Base-by-base conservation (phyloP, 805 yeast genomes). In the Myxozyma geophila region DNA sequence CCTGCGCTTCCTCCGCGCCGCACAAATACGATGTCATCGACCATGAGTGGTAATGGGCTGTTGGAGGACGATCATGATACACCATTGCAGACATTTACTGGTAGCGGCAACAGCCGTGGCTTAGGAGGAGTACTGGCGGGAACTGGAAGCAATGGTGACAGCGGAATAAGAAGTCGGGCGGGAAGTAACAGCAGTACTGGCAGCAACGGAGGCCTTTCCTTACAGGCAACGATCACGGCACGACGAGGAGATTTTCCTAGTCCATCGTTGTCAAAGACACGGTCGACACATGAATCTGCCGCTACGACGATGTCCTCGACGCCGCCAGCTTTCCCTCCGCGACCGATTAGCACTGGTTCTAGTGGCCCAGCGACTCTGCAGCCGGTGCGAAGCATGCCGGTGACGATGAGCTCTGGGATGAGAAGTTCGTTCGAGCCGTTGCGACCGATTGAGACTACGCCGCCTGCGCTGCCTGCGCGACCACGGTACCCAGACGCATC, bases 1-100 rank as follows among this genome's bases (percentile, higher is more conserved):
- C 67, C 68, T 6, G 58, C 59, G 13, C 44, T 52, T 21, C 67
- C 68, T 13, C 62, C 64, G 17, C 63, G 64, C n/a, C 67, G 61
- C 19, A 23, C 63, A 43, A 17, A 43, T 36, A 44, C 56, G 23
- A 33, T 13, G 13, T 33, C 59, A 43, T n/a, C 49, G 7, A 37
- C 21, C 12, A 19, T 21, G 41, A 41, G 44, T 23, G 37, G 61
- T 3, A 33, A n/a, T 21, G 51, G 46, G 8, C 33, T 58, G 13
- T 15, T 52, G 12, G 62, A 54, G 37, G 66, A 47, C 37, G 59
- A 58, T 19, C 49, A 36, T 7, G 66, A 64, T 35, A 62, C 63
- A n/a, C 65, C 66, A 9, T 41, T 64, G 54, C 61, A 64, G 49
- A 64, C 68, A 5, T 64, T 60, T 39, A 28, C 61, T 7, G 62